phyloP scores from a whole-genome alignment of 106 monocot species.

The Allium fistulosum region DNA sequence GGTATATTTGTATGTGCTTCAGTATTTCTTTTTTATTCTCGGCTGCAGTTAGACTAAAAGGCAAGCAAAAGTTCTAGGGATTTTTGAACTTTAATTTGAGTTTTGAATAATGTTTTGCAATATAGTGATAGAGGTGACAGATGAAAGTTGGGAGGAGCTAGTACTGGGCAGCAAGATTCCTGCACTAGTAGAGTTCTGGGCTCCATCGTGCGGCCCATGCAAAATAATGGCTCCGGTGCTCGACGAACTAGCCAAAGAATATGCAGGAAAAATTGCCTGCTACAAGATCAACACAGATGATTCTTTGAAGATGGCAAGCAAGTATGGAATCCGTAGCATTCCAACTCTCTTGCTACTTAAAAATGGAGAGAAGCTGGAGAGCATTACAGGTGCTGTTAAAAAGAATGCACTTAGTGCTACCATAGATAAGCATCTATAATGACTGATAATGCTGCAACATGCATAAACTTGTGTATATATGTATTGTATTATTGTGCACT shows the following conservation, averaged over 20 bases:
- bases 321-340: conserved; percentile 58
- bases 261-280: conserved; percentile 42
- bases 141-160: conserved; percentile 29
- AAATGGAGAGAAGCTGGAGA: conserved; percentile 54
- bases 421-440: conserved; percentile 38
- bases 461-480: no score
- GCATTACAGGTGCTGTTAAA: conserved; percentile 48
- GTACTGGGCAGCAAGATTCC: conserved; percentile 20
- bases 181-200: conserved; percentile 65
- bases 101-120: neutral
- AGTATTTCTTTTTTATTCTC: neutral
- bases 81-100: no score
- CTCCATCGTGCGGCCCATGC: conserved; percentile 79
- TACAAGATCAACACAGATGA: conserved; percentile 74
- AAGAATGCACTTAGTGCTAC: conserved; percentile 29
- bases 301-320: conserved; percentile 36
- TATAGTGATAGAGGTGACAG: conserved; percentile 33
- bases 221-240: conserved; percentile 46
- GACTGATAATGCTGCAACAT: no score
- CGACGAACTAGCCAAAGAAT: conserved; percentile 44
- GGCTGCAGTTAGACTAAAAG: neutral
- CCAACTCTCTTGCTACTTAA: conserved; percentile 61
- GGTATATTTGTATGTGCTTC: conserved; percentile 17
- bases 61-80: no score
- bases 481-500: no score